A percentile compares a stretch with the other conserved stretches of the same genome.
phyloP scores from a whole-genome alignment of 1,139 yeast genomes.

The Yamadazyma membranifaciens region DNA sequence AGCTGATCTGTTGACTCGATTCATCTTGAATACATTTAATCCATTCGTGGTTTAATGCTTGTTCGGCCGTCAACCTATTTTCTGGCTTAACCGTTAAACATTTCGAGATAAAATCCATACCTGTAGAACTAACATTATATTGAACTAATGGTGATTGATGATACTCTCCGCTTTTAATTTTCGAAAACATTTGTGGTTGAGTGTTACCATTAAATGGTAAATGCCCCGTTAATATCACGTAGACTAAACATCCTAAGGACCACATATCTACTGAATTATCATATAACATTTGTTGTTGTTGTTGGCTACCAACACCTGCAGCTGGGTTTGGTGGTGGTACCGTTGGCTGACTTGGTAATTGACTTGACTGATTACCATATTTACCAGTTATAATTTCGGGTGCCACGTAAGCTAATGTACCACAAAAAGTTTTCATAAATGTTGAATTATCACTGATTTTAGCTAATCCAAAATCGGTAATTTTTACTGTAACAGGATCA shows the following conservation, averaged over 20 bases:
- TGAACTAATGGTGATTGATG: slow-evolving; percentile 77
- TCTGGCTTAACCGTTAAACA: slow-evolving; percentile 75
- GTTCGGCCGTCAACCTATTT: slow-evolving; percentile 64
- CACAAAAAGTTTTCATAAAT: slow-evolving; percentile 84
- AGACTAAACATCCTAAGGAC: slow-evolving; percentile 85
- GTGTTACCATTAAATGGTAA: slow-evolving; percentile 92
- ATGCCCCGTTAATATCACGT: slow-evolving; percentile 87
- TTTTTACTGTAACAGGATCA: slow-evolving; percentile 84
- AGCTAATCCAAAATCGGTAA: slow-evolving; percentile 91
- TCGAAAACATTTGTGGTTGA: slow-evolving; percentile 77
- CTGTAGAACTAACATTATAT: slow-evolving; percentile 60
- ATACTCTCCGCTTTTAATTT: slow-evolving; percentile 74
- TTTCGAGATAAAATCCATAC: slow-evolving; percentile 65
- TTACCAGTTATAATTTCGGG: slow-evolving; percentile 89
- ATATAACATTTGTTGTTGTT: slow-evolving; percentile 43
- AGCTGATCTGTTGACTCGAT: slow-evolving; percentile 38
- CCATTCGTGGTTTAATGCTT: slow-evolving; percentile 76
- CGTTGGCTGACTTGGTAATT: background rate
- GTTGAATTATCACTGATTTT: slow-evolving; percentile 76
- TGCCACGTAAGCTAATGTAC: slow-evolving; percentile 87
- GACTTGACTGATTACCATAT: slow-evolving; percentile 33
- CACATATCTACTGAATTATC: slow-evolving; percentile 92
- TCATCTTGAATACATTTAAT: slow-evolving; percentile 33
- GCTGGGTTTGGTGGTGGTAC: slow-evolving; percentile 6
- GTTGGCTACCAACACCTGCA: slow-evolving; percentile 1